phyloP scores from a whole-genome alignment of 1,139 yeast genomes.

The Geotrichum carabidarum region DNA sequence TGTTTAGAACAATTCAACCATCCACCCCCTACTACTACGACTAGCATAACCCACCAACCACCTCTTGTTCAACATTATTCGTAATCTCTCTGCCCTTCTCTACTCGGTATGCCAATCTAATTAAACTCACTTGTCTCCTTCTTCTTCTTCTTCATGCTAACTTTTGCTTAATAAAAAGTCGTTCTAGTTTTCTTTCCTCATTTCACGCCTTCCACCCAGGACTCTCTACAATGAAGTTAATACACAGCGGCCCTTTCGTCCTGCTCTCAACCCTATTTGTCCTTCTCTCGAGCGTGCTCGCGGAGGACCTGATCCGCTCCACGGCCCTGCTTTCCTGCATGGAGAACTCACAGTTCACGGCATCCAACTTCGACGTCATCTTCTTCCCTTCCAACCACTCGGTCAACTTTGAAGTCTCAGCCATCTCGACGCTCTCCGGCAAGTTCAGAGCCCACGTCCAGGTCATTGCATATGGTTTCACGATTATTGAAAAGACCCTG shows the following conservation, averaged over 20 bases:
- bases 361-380: constrained; percentile 74
- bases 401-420: constrained; percentile 64
- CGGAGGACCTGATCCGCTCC: constrained; percentile 45
- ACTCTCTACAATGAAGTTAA: background rate
- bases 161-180: background rate
- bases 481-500: constrained; percentile 51
- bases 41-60: too few species aligned
- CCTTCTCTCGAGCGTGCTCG: constrained; percentile 19
- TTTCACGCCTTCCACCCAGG: background rate
- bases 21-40: too few species aligned
- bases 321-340: constrained; percentile 87
- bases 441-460: constrained; percentile 62
- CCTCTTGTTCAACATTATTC: too few species aligned
- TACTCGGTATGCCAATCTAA: too few species aligned
- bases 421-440: constrained; percentile 74
- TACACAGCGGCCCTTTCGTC: background rate
- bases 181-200: background rate
- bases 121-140: too few species aligned
- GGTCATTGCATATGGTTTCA: constrained; percentile 81
- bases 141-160: background rate
- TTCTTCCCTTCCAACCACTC: constrained; percentile 62
- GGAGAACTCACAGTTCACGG: constrained; percentile 83
- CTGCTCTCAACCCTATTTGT: background rate
- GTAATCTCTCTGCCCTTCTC: too few species aligned
- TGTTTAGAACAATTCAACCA: too few species aligned